Percentiles rank a stretch among this genome's conserved stretches.
Conservation (phyloP, 805 yeast genomes). For the Ogataea chonburiensis region DNA sequence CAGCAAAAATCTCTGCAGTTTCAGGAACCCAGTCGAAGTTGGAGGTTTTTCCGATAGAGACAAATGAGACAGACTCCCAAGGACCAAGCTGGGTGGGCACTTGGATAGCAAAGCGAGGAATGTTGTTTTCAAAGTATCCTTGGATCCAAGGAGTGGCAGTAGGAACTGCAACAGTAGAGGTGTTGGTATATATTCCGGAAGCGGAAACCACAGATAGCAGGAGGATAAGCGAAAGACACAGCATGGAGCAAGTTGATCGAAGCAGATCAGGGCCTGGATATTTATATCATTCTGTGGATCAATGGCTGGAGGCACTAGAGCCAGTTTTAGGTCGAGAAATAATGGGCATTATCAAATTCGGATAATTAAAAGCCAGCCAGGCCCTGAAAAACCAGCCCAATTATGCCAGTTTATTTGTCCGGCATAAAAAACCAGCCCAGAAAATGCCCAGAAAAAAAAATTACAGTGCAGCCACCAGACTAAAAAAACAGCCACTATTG, state of each 20-base stretch:
- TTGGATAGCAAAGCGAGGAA: conserved; percentile 21
- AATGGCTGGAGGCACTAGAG: conserved; percentile 2
- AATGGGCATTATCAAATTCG: conserved; percentile 3
- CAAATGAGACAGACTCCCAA: conserved; percentile 18
- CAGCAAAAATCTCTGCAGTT: conserved; percentile 14
- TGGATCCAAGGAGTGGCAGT: conserved; percentile 23
- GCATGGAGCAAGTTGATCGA: conserved; percentile 1
- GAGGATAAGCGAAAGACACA: conserved; percentile 11
- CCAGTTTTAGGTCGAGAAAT: neutral
- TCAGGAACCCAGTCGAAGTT: conserved; percentile 23
- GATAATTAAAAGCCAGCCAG: conserved; percentile 7
- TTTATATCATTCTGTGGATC: neutral
- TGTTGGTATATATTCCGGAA: conserved; percentile 10
- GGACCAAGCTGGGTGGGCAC: conserved; percentile 25
- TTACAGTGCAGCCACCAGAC: too few relatives aligned
- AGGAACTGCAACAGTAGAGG: conserved; percentile 9
- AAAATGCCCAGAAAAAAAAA: too few relatives aligned
- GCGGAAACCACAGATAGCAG: conserved; percentile 8
- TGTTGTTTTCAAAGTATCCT: conserved; percentile 18
- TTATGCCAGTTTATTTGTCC: too few relatives aligned
- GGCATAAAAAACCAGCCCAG: too few relatives aligned
- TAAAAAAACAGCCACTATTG: conserved; percentile 4
- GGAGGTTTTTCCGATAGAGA: conserved; percentile 16
- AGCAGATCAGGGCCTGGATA: neutral
- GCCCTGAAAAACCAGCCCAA: neutral